Base-by-base conservation (phyloP, 2,329 filamentous ascomycete genomes). In the Aureobasidium namibiae region DNA sequence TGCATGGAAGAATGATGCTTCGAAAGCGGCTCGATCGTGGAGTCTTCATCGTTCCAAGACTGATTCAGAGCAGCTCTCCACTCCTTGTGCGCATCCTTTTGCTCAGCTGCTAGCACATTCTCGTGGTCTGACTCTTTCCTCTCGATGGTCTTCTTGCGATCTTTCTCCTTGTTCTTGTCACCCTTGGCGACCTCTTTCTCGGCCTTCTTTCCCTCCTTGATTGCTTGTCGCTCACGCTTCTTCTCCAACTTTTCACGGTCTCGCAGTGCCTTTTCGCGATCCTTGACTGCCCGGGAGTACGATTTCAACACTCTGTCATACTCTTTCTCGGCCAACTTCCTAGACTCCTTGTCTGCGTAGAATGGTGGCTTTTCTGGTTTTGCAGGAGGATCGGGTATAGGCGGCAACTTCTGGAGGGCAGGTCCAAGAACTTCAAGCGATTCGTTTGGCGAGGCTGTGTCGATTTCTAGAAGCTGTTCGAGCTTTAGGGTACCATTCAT, bases 301-400 rank as follows among this genome's bases (percentile, higher is more conserved):
- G 78, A 77, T 67, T 89, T 89, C 33, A 83, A 75, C 1, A 78
- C 76, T 13, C 81, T 79, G 54, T 82, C 82, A 59, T 84, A 78
- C 65, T 90, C 86, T 60, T 86, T 88, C 65, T 89, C 84, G 1
- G 85, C 86, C 41, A 84, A 78, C 65, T 88, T 89, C 9, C 83
- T 82, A 29, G 82, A 76, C 7, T 83, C 81, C 66, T 86, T 86
- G 70, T 89, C 84, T 1, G 79, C 74, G 67, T 83, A 85, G 1
- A 85, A 69, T 64, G 90, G 80, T 1, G 86, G 80, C 2, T 76
- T 72, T 1, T 76, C 61, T 21, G 70, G 70, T 52, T 80, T 76
- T 5, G 74, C 63, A 1, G 87, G 87, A 3, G 80, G 67, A 9
- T 74, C 69, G 9, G 80, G 79, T 13, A 82, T 70, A 1, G 77